Percentiles rank a stretch among this genome's conserved stretches.
Evolutionary conservation across 257 asterid species (phyloP).

Genomic region (Datura wrightii): DNA sequence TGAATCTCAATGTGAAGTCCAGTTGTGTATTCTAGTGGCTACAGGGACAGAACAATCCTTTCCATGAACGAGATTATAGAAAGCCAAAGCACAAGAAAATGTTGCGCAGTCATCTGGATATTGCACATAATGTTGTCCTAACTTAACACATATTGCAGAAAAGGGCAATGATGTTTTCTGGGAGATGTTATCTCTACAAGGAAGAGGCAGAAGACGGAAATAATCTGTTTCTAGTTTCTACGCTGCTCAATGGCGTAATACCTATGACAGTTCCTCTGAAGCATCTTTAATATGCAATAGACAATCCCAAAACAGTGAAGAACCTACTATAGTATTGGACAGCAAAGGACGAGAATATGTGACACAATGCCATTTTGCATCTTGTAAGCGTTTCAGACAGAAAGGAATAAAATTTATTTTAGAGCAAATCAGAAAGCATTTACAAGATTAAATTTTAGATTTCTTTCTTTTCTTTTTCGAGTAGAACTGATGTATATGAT

Average conservation of each 20-base stretch:
- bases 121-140: neutral
- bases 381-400: neutral
- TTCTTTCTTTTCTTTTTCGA: neutral
- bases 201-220: neutral
- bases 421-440: neutral
- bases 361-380: neutral
- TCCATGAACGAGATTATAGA: neutral
- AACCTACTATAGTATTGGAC: neutral
- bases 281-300: neutral
- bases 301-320: neutral
- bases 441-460: neutral
- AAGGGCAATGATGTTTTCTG: neutral
- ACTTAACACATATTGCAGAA: neutral
- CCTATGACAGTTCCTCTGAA: neutral
- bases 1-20: neutral
- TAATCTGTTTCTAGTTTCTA: neutral
- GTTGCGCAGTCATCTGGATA: neutral
- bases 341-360: conserved; percentile 3
- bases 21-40: neutral
- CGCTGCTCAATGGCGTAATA: neutral
- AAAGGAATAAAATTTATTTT: neutral
- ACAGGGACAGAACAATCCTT: neutral
- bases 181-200: neutral
- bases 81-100: neutral
- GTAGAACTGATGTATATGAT: neutral